A percentile compares a stretch with the other conserved stretches of the same genome.
Conservation (phyloP, 1,139 yeast species). For the Candida sp. region DNA sequence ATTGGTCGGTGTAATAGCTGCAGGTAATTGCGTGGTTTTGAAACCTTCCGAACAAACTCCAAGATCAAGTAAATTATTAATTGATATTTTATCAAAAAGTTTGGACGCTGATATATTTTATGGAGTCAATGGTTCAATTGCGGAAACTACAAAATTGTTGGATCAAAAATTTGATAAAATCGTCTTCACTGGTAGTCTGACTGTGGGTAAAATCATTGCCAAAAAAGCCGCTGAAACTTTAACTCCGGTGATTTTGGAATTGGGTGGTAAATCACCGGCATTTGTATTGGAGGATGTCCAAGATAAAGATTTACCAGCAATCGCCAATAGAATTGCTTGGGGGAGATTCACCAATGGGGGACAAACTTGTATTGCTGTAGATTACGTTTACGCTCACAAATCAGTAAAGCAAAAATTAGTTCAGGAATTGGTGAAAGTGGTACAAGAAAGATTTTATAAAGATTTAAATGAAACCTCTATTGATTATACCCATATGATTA, state of each 20-base stretch:
- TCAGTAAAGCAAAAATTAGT: slow-evolving; percentile 52
- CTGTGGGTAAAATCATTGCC: slow-evolving; percentile 76
- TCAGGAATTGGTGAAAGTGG: slow-evolving; percentile 32
- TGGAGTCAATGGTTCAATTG: slow-evolving; percentile 70
- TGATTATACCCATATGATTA: slow-evolving; percentile 61
- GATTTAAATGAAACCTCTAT: slow-evolving; percentile 20
- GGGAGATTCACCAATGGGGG: slow-evolving; percentile 79
- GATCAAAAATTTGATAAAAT: slow-evolving; percentile 75
- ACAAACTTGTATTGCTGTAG: slow-evolving; percentile 88
- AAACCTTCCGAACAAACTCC: slow-evolving; percentile 82
- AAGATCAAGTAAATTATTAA: slow-evolving; percentile 51
- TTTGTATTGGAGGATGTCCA: slow-evolving; percentile 53
- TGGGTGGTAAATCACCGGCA: slow-evolving; percentile 91
- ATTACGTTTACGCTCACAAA: slow-evolving; percentile 68
- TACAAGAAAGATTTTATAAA: slow-evolving; percentile 36
- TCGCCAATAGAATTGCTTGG: slow-evolving; percentile 72
- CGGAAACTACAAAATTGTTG: slow-evolving; percentile 63
- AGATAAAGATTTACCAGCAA: slow-evolving; percentile 40
- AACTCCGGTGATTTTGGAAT: slow-evolving; percentile 77
- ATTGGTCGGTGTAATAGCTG: slow-evolving; percentile 76
- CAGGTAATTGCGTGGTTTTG: slow-evolving; percentile 80
- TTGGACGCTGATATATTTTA: slow-evolving; percentile 54
- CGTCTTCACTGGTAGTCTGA: slow-evolving; percentile 76
- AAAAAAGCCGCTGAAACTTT: slow-evolving; percentile 77
- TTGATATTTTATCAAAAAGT: slow-evolving; percentile 49